A percentile compares a stretch with the other conserved stretches of the same genome.
These are phyloP conservation scores for Clonostachys rosea DNA, from an alignment of 2,329 filamentous ascomycete genomes.

Conservation along the genomic window DNA sequence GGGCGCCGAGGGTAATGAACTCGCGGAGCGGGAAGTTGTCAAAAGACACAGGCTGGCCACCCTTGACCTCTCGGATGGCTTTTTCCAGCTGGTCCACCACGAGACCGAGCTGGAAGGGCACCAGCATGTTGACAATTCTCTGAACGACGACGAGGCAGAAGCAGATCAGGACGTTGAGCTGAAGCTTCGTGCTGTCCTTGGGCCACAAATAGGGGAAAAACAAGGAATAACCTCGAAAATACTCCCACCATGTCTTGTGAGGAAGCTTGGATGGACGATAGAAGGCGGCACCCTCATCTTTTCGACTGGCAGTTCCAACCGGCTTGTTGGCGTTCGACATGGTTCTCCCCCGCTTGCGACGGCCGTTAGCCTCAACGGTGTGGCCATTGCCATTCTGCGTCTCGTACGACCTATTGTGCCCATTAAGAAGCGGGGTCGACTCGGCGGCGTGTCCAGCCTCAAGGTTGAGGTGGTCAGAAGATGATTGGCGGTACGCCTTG, in stretches of 20 bases:
- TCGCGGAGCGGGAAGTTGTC: constrained; percentile 26
- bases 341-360: constrained; percentile 25
- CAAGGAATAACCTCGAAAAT: constrained; percentile 83
- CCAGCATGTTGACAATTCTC: constrained; percentile 78
- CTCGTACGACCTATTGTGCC: constrained; percentile 27
- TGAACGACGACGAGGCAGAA: constrained; percentile 77
- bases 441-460: constrained; percentile 46
- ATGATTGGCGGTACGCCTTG: constrained; percentile 29
- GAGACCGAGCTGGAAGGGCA: constrained; percentile 74
- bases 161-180: constrained; percentile 77
- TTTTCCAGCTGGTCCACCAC: constrained; percentile 71
- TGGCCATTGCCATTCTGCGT: constrained; percentile 17
- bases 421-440: constrained; percentile 57
- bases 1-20: constrained; percentile 42
- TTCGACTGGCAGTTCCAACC: constrained; percentile 20
- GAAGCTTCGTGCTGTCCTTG: constrained; percentile 66
- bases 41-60: constrained; percentile 22
- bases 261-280: constrained; percentile 84
- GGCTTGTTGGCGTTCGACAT: constrained; percentile 24
- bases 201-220: constrained; percentile 99
- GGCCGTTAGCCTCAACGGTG: constrained; percentile 4
- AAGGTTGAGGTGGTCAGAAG: constrained; percentile 13
- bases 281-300: constrained; percentile 71
- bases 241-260: constrained; percentile 93
- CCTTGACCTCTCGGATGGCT: constrained; percentile 41